Base-by-base conservation (phyloP, 345 rosid genomes). In the Populus euphratica region DNA sequence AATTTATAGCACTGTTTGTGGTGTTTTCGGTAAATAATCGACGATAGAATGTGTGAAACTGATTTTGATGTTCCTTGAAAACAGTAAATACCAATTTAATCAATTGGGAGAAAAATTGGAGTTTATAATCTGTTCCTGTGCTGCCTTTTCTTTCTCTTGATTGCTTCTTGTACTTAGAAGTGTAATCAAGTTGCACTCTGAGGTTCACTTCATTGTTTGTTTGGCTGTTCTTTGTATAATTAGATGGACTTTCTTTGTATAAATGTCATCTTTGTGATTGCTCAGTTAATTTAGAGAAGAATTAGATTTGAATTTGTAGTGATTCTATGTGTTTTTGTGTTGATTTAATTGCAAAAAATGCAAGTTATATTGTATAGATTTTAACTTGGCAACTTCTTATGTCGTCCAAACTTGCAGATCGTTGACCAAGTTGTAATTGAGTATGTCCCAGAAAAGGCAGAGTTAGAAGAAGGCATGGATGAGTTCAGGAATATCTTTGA, bases 401-500 rank as follows among this genome's bases (percentile, higher is more conserved):
- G 9, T 4, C 4, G 29, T 23, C 14, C 12, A 9, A 59, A 65
- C 35, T 73, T 33, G n/a, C 86, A 94, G 99, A 82, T 73, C 11
- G 41, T 72, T 63, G 97, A 92, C 81, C 85, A 92, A 79, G 89
- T 96, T 70, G 89, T 83, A 59, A 79, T 96, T 54, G 99, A 96
- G 86, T 96, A 96, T 84, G 90, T 94, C 17, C 97, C 97, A 0
- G 99, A 96, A 72, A 88, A 90, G 79, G 87, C 94, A 6, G 97
- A 90, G 83, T 82, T 96, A 73, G 97, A 87, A 21, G 99, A 88
- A 79, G 93, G 91, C 2, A 76, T 96, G 71, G 87, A 88, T 77
- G 97, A 96, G 52, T 90, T 90, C 81, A 90, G 85, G 78, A 86
- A 89, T 83, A 84, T 92, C 63, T 92, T 94, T 68, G 97, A 96